Evolutionary conservation across 2,329 filamentous ascomycete genomes (phyloP).

Genomic region (Penicillium sp.): DNA sequence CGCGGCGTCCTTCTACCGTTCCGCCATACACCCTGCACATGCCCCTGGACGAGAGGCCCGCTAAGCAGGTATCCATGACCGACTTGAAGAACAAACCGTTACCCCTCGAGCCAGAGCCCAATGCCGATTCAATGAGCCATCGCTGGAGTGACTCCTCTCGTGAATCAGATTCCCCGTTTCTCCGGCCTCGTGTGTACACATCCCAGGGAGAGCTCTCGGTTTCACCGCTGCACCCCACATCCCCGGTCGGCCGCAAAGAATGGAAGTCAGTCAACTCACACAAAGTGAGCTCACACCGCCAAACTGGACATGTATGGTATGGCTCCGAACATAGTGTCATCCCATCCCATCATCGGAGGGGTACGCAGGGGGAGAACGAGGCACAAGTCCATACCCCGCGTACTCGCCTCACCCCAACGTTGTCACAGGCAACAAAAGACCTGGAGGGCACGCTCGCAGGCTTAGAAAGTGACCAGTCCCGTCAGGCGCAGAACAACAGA

Average conservation of each 20-base stretch:
- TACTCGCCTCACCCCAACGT: conserved; percentile 20
- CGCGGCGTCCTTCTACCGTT: neutral
- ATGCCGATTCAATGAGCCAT: conserved; percentile 29
- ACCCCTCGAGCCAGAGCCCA: conserved; percentile 38
- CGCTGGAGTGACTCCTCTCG: conserved; percentile 14
- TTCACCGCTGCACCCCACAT: neutral
- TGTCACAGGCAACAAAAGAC: conserved; percentile 40
- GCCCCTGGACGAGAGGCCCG: conserved; percentile 4
- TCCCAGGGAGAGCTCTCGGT: neutral
- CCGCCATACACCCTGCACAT: neutral
- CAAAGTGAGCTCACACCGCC: neutral
- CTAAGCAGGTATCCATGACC: conserved; percentile 23
- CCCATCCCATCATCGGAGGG: conserved; percentile 5
- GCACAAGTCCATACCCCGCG: conserved; percentile 6
- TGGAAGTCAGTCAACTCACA: neutral
- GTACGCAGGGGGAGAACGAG: conserved; percentile 7
- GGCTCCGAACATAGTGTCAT: neutral
- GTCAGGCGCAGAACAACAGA: conserved; percentile 18
- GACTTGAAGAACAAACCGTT: conserved; percentile 44
- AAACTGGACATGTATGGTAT: neutral
- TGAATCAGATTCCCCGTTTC: neutral
- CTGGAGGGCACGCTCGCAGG: conserved; percentile 23
- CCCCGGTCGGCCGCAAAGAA: neutral
- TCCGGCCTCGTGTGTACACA: neutral
- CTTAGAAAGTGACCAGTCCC: neutral